A percentile compares a stretch with the other conserved stretches of the same genome.
Evolutionary conservation across 2,329 filamentous ascomycete genomes (phyloP).

Genomic region (Verticillium albo-atrum): DNA sequence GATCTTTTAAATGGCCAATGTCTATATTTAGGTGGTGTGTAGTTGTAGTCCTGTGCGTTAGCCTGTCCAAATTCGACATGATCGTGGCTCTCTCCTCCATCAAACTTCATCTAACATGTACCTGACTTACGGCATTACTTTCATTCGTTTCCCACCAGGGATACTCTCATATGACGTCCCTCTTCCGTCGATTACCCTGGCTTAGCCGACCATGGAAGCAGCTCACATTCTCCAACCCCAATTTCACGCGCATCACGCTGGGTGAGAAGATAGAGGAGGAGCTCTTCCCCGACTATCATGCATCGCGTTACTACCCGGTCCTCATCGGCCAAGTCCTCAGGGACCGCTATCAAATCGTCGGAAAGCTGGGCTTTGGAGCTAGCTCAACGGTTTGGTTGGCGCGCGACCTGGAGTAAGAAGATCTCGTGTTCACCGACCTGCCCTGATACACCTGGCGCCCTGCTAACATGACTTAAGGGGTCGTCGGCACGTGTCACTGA

Average conservation of each 20-base stretch:
- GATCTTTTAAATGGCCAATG: no score
- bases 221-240: conserved; percentile 12
- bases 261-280: conserved; percentile 14
- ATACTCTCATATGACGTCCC: background rate
- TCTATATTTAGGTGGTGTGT: no score
- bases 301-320: conserved; percentile 17
- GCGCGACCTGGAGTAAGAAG: conserved; percentile 20
- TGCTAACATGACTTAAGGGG: conserved; percentile 9
- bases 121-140: background rate
- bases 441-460: background rate
- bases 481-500: conserved; percentile 26
- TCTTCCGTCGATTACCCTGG: conserved; percentile 10
- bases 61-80: no score
- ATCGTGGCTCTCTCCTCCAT: no score
- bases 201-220: conserved; percentile 4
- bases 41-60: no score
- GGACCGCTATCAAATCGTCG: conserved; percentile 29
- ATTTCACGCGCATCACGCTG: conserved; percentile 6
- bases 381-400: conserved; percentile 38
- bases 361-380: conserved; percentile 35
- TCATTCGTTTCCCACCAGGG: background rate
- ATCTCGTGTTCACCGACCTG: background rate
- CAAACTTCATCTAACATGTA: background rate
- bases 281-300: conserved; percentile 12
- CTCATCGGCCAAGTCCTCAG: conserved; percentile 17